Evolutionary conservation across 2,329 filamentous ascomycete genomes (phyloP), one percentile per base, ranked within the genome.

Genomic region (Amauroascus verrucosus): DNA sequence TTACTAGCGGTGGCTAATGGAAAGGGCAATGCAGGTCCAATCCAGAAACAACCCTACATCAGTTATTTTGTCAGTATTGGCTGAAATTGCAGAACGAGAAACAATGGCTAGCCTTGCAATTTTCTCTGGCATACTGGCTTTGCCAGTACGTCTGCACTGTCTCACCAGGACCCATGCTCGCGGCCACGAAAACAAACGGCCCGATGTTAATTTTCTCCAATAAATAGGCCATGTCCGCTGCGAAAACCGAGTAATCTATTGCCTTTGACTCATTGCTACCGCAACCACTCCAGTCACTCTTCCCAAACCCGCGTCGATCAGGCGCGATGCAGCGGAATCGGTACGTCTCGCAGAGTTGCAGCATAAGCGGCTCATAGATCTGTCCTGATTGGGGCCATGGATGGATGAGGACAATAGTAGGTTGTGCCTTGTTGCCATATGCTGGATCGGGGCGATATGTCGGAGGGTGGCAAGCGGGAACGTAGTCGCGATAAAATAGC

Each of bases 91-190:
- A 50, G 18, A 30, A 9, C 40, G 18, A 7, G n/a, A 18, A 16
- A 2, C n/a, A 9, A 9, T 6, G 35, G 14, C 6, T 35, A 50
- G 59, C 60, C 47, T 57, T 59, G 54, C 59, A 61, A 50, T 61
- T 59, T 18, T 57, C 49, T 37, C 56, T 53, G 8, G 59, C 50
- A 48, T 60, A 60, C 11, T 57, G 55, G 44, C 57, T 58, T 18
- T 47, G 38, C 32, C 60, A 57, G 51, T 63, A 61, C 11, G 62
- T 60, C 32, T 65, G 56, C 24, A 65, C 48, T 6, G 58, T 61
- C 48, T 66, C 63, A 2, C 63, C 63, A 37, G 62, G 62, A 0
- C 64, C 64, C 63, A 66, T 66, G 50, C 63, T 65, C 7, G 59
- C 54, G 2, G 59, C 60, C 6, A 65, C 58, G 44, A 65, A 62